Conservation (phyloP, 495 filamentous ascomycete genomes). For the Haplographium delicatum region DNA sequence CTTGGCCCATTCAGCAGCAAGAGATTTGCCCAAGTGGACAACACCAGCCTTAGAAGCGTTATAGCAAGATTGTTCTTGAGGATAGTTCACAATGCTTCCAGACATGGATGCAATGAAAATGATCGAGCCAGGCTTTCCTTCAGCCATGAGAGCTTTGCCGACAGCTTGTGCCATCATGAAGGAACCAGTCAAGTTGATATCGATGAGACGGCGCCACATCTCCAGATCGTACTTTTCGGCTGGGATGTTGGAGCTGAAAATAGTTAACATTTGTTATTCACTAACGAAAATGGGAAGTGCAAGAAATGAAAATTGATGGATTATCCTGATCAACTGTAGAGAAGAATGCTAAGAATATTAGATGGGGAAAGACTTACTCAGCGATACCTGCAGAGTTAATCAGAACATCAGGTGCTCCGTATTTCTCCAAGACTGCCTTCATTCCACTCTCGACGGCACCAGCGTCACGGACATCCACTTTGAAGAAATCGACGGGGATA, state of each 20-base stretch:
- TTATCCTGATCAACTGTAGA: background rate
- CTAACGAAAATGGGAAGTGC: background rate
- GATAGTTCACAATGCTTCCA: slow-evolving; percentile 72
- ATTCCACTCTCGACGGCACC: slow-evolving; percentile 57
- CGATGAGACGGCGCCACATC: slow-evolving; percentile 67
- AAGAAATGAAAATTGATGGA: background rate
- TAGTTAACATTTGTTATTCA: background rate
- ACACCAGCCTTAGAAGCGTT: slow-evolving; percentile 78
- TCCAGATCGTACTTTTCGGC: slow-evolving; percentile 48
- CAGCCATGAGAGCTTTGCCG: slow-evolving; percentile 59
- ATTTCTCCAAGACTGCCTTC: slow-evolving; percentile 50
- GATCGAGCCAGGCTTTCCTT: slow-evolving; percentile 61
- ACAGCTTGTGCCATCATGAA: slow-evolving; percentile 64
- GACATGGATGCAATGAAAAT: slow-evolving; percentile 75
- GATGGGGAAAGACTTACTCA: slow-evolving; percentile 40
- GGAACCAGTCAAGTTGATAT: slow-evolving; percentile 71
- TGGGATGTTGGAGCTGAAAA: slow-evolving; percentile 49
- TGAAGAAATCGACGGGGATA: slow-evolving; percentile 69
- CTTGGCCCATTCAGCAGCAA: slow-evolving; percentile 77
- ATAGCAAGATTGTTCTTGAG: slow-evolving; percentile 73
- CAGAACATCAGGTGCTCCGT: slow-evolving; percentile 64
- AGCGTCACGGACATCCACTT: slow-evolving; percentile 68
- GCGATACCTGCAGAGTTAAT: slow-evolving; percentile 85
- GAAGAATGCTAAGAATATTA: background rate
- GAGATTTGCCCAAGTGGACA: slow-evolving; percentile 67